Base-by-base conservation (phyloP, 345 rosid species). In the Murraya paniculata region DNA sequence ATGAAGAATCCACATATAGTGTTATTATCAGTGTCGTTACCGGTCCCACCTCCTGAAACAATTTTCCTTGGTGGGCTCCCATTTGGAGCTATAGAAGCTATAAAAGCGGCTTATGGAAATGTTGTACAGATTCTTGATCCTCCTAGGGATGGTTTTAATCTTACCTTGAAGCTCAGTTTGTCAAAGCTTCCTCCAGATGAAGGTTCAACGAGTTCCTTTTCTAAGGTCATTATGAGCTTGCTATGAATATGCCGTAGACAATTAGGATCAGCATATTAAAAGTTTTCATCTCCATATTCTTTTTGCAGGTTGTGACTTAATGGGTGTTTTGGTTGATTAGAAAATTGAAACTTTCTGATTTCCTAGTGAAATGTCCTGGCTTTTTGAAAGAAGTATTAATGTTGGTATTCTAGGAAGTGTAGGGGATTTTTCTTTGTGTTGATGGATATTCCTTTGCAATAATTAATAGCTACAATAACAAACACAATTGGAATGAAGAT, bases 51-150 rank as follows among this genome's bases (percentile, higher is more conserved):
- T 72, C 91, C 93, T 7, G 97, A 88, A 84, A 89, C 98, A 30
- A 83, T 86, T 75, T 94, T 94, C 78, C 72, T 84, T 64, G 90
- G 90, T 41, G 99, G 99, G 69, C 96, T 94, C 76, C 99, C 99
- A 1, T 81, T 84, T 50, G 99, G 98, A 86, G 97, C 98, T 77
- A 89, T 96, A 60, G 99, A 96, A 87, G 99, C 98, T 58, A 88
- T 93, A 77, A 97, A 97, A 85, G 86, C 93, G 33, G 80, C 96
- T 3, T 97, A 94, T 61, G 95, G 91, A 28, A 87, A 82, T 0
- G 87, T 83, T 28, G 96, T 94, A 56, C 99, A 97, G 81, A 97
- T 97, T 72, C 96, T 97, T 67, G 99, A 97, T 86, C 98, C 99
- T 79, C 99, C 98, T 18, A 88, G 93, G 82, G 98, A 94, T 84